Base-by-base conservation (phyloP, 2,329 filamentous ascomycete species). In the Septoria petroselini region DNA sequence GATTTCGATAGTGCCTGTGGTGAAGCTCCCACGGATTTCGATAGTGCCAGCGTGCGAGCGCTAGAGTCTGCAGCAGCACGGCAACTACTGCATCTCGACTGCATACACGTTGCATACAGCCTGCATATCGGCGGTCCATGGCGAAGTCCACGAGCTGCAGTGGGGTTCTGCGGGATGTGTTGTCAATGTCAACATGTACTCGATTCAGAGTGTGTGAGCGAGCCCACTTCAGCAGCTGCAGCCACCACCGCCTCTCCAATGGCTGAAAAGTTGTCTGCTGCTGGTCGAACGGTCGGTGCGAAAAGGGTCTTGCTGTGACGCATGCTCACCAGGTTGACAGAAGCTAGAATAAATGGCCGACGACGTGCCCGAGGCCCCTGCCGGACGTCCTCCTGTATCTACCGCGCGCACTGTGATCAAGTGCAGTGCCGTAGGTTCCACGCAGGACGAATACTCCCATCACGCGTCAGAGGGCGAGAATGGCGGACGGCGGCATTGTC, bases 41-140 rank as follows among this genome's bases (percentile, higher is more conserved):
- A 57, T 58, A 59, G 58, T 50, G 61, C 49, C 52, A 46, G 48
- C 46, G 54, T 50, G 45, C 44, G 54, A 52, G 53, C 51, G 54
- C 57, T 54, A 58, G 45, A 27, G 41, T 31, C 45, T 39, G 41
- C 46, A 50, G 48, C n/a, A 33, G 41, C 43, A 47, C 48, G 53
- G 53, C 48, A 47, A 50, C 60, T 60, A 58, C 62, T 62, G 58
- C 61, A 59, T 39, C 51, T 45, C n/a, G n/a, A n/a, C n/a, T n/a
- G n/a, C n/a, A n/a, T 37, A 18, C 34, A 37, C 34, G 34, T 37
- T 18, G 17, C 34, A 11, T 3, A 11, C n/a, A n/a, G n/a, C n/a
- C n/a, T n/a, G n/a, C n/a, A n/a, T n/a, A n/a, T 27, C 23, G 23
- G 23, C 9, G 23, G 23, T 27, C 23, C 23, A 27, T 27, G 23